These are phyloP conservation scores for Colletotrichum musae DNA, from an alignment of 2,329 filamentous ascomycete genomes.

Conservation along the genomic window DNA sequence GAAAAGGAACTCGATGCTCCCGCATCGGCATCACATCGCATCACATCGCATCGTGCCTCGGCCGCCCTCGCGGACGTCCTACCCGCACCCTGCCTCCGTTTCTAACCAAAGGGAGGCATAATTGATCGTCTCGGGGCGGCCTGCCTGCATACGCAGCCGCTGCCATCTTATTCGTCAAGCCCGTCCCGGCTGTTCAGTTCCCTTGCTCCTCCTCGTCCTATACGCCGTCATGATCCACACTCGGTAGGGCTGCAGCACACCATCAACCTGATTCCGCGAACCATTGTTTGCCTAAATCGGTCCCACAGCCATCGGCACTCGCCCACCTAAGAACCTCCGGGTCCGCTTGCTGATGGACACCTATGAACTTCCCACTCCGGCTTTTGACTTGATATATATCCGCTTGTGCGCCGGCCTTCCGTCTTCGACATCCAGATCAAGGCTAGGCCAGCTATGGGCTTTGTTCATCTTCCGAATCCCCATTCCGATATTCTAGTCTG, in stretches of 20 bases:
- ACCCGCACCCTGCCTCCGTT: slow-evolving; percentile 31
- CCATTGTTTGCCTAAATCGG: slow-evolving; percentile 26
- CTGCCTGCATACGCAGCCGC: slow-evolving; percentile 38
- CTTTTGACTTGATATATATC: slow-evolving; percentile 30
- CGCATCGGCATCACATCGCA: neutral
- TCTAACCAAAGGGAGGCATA: slow-evolving; percentile 33
- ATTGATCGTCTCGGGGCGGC: slow-evolving; percentile 37
- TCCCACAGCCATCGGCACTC: slow-evolving; percentile 25
- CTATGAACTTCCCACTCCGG: slow-evolving; percentile 14
- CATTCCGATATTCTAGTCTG: slow-evolving; percentile 2
- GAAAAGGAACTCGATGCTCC: slow-evolving; percentile 14
- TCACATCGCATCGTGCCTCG: slow-evolving; percentile 19
- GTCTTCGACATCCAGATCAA: slow-evolving; percentile 9
- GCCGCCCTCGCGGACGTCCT: slow-evolving; percentile 11
- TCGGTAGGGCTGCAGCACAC: slow-evolving; percentile 40
- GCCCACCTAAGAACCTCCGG: slow-evolving; percentile 33
- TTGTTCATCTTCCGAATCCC: slow-evolving; percentile 1
- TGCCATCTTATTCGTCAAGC: slow-evolving; percentile 29
- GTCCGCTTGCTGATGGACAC: slow-evolving; percentile 21
- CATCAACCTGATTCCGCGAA: slow-evolving; percentile 33
- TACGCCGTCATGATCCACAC: slow-evolving; percentile 21
- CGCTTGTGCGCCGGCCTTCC: slow-evolving; percentile 14
- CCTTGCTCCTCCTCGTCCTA: slow-evolving; percentile 26
- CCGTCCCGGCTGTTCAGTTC: slow-evolving; percentile 17
- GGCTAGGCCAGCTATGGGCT: slow-evolving; percentile 12